Base-by-base conservation (phyloP, 768 basidiomycete species). In the Hericium rajendrae region DNA sequence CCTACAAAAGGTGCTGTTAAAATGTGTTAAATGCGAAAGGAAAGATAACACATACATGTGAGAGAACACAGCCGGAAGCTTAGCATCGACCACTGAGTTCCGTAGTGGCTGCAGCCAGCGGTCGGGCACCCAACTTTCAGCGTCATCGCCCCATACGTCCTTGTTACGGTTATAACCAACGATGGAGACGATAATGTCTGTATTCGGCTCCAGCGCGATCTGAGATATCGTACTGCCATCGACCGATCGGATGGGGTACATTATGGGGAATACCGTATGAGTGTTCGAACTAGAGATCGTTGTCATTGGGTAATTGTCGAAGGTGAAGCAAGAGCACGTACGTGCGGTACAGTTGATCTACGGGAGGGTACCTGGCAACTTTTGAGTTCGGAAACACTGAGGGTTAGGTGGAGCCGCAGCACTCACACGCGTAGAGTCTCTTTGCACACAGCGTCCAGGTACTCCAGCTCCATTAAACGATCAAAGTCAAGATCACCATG, bases 71-170 rank as follows among this genome's bases (percentile, higher is more conserved):
- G 71, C 72, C 1, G 70, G 70, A 53, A 71, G 65, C 37, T 66
- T 62, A 12, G 70, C 67, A 1, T 65, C 64, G 8, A 62, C 56
- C 38, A 68, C 64, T n/a, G 55, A 58, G 8, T 58, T 32, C 0
- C 65, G 66, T 9, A 66, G 55, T 9, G 61, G 63, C 24, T 49
- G 46, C 4, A 76, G 62, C 74, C 74, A 78, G 38, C 76, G 68
- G 54, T 76, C 76, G 9, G 76, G 76, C 54, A 68, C 73, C 72
- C 73, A 78, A 54, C 73, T 72, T 10, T 68, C 39, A 2, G 73
- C 69, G 59, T 78, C 76, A 6, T 62, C 60, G 1, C 76, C 77
- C 77, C 76, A 78, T 1, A 74, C 26, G n/a, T 13, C 56, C 38
- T 48, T 40, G 13, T 57, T 38, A 43, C 38, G 57, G 61, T 78